These are phyloP conservation scores for Basidiobolus meristosporus DNA, from an alignment of 371 early-diverging fungal genomes.

Conservation along the genomic window DNA sequence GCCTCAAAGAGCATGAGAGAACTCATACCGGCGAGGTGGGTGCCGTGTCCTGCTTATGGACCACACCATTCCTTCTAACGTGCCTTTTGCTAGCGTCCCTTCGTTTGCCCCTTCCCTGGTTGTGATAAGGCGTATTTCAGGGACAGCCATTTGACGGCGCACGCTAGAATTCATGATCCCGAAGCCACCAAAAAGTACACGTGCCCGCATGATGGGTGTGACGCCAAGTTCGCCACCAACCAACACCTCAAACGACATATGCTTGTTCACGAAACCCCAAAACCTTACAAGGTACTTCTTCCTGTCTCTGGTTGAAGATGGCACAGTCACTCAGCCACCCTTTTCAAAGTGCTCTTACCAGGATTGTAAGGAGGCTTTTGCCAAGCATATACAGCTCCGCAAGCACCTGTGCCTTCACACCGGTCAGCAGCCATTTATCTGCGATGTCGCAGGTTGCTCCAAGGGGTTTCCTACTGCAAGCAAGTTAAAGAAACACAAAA, in stretches of 20 bases:
- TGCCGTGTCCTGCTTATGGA: conserved; percentile 4
- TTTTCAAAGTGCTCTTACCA: conserved; percentile 20
- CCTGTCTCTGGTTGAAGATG: not conserved
- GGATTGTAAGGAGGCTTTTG: conserved; percentile 25
- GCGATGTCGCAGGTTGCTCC: conserved; percentile 18
- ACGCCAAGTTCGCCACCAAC: conserved; percentile 10
- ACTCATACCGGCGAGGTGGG: conserved; percentile 39
- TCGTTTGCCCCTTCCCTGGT: conserved; percentile 20
- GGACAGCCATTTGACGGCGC: conserved; percentile 28
- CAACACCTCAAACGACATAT: conserved; percentile 25
- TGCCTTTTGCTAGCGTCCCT: conserved; percentile 17
- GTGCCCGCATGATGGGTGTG: conserved; percentile 16
- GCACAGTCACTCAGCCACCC: not conserved
- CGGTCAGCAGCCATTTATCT: conserved; percentile 17
- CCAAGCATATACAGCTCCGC: conserved; percentile 28
- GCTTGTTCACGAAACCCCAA: conserved; percentile 14
- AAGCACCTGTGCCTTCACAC: conserved; percentile 26
- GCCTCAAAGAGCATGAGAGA: conserved; percentile 26
- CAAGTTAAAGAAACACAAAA: conserved; percentile 26
- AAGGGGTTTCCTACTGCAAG: conserved; percentile 23
- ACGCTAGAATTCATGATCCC: conserved; percentile 25
- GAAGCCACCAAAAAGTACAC: conserved; percentile 11
- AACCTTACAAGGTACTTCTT: conserved; percentile 13
- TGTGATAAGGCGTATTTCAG: conserved; percentile 33
- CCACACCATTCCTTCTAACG: too few relatives aligned